Evolutionary conservation across 2,329 filamentous ascomycete species (phyloP).

Genomic region (Aspergillus sp.): DNA sequence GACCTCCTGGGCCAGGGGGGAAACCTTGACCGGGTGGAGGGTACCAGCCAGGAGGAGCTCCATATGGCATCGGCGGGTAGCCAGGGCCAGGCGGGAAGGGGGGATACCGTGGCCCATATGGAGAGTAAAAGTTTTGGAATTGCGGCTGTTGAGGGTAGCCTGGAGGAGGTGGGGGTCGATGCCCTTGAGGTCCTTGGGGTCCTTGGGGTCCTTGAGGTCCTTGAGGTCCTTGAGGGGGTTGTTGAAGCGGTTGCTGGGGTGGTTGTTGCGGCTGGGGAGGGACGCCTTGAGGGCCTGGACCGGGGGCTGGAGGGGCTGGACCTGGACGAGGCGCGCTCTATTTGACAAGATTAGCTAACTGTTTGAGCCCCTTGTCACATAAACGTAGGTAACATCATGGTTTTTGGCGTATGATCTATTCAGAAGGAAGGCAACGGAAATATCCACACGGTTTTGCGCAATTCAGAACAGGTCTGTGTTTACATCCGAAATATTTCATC

Average conservation of each 20-base stretch:
- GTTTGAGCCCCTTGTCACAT: neutral
- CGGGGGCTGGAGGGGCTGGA: slow-evolving; percentile 17
- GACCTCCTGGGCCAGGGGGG: slow-evolving; percentile 62
- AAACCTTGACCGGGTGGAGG: slow-evolving; percentile 74
- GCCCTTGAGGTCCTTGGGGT: slow-evolving; percentile 46
- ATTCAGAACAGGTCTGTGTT: slow-evolving; percentile 78
- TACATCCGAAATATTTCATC: slow-evolving; percentile 98
- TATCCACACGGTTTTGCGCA: slow-evolving; percentile 90
- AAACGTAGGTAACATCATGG: slow-evolving; percentile 11
- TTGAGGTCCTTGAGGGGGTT: slow-evolving; percentile 24
- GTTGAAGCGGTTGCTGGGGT: too few relatives aligned
- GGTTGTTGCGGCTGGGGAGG: slow-evolving; percentile 9
- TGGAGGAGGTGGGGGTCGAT: slow-evolving; percentile 36
- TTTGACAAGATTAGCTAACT: slow-evolving; percentile 23
- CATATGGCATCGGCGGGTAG: slow-evolving; percentile 75
- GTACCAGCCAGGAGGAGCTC: slow-evolving; percentile 74
- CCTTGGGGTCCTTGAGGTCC: slow-evolving; percentile 48
- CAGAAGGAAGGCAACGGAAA: slow-evolving; percentile 99
- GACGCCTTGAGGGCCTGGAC: neutral
- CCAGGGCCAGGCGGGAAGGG: slow-evolving; percentile 60
- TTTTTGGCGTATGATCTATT: slow-evolving; percentile 46
- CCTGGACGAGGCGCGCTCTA: slow-evolving; percentile 47
- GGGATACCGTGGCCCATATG: slow-evolving; percentile 49
- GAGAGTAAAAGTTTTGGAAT: slow-evolving; percentile 46
- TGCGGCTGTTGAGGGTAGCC: slow-evolving; percentile 44